Evolutionary conservation across 1,139 yeast genomes (phyloP).

Genomic region (Geotrichum klebahnii): DNA sequence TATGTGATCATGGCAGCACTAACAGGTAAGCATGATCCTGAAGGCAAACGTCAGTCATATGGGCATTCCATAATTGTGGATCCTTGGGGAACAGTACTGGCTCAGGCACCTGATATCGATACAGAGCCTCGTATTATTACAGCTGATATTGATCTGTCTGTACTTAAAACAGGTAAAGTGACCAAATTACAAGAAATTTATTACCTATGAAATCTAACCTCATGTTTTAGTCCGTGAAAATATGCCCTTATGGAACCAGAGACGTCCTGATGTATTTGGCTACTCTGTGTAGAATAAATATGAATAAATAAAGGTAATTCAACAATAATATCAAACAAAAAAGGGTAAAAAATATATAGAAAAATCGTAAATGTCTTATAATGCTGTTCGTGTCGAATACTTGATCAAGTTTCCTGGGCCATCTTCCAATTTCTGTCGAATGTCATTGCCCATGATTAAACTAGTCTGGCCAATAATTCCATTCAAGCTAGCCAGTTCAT

Average conservation of each 20-base stretch:
- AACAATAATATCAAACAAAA: no score
- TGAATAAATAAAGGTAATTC: neutral
- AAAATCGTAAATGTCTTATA: no score
- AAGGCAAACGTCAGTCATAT: constrained; percentile 53
- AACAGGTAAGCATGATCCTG: constrained; percentile 63
- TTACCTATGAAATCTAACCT: no score
- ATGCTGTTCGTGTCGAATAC: neutral
- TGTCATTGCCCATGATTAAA: constrained; percentile 6
- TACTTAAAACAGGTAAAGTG: constrained; percentile 48
- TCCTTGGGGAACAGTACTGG: constrained; percentile 84
- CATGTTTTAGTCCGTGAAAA: constrained; percentile 48
- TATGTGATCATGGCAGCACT: constrained; percentile 92
- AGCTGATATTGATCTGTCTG: constrained; percentile 64
- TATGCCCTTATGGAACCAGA: constrained; percentile 74
- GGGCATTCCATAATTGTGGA: constrained; percentile 84
- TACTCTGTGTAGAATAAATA: constrained; percentile 11
- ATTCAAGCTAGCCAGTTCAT: constrained; percentile 7
- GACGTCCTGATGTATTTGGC: constrained; percentile 56
- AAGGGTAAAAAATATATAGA: no score
- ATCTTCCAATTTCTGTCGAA: neutral
- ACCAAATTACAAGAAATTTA: no score
- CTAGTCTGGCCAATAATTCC: constrained; percentile 5
- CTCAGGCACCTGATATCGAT: constrained; percentile 51
- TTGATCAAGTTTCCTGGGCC: neutral
- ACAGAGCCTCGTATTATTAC: constrained; percentile 54